Evolutionary conservation across 1,284 basidiomycete genomes (phyloP).

Genomic region (Kwoniella shivajii): DNA sequence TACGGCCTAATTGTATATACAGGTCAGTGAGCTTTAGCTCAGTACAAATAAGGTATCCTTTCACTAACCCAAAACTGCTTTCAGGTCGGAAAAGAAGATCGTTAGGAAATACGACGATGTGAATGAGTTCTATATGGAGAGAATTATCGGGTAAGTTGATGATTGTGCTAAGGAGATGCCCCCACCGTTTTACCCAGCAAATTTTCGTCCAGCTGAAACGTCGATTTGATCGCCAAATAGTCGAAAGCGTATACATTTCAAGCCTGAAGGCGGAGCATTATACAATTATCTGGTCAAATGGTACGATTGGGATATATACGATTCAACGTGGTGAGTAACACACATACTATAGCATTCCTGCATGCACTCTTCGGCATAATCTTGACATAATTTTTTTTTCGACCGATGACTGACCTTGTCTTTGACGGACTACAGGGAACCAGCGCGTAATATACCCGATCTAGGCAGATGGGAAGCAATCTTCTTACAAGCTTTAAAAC

Average conservation of each 20-base stretch:
- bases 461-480: conserved; percentile 1
- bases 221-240: background rate
- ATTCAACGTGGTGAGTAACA: conserved; percentile 22
- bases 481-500: conserved; percentile 9
- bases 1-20: conserved; percentile 23
- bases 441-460: conserved; percentile 16
- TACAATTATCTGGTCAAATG: conserved; percentile 27
- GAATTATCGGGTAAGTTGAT: conserved; percentile 23
- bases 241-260: conserved; percentile 4
- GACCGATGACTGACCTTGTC: background rate
- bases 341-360: background rate
- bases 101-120: conserved; percentile 18
- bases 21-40: background rate
- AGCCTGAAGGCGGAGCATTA: conserved; percentile 5
- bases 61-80: background rate
- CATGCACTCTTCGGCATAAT: background rate
- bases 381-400: background rate
- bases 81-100: conserved; percentile 11
- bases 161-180: too few relatives aligned
- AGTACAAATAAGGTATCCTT: background rate
- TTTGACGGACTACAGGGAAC: conserved; percentile 12
- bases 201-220: background rate
- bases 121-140: conserved; percentile 21
- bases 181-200: too few relatives aligned
- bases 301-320: conserved; percentile 22